Percentiles rank a stretch among this genome's conserved stretches.
Conservation (phyloP, 73 alveolate genomes). For the Effrenium voratum region DNA sequence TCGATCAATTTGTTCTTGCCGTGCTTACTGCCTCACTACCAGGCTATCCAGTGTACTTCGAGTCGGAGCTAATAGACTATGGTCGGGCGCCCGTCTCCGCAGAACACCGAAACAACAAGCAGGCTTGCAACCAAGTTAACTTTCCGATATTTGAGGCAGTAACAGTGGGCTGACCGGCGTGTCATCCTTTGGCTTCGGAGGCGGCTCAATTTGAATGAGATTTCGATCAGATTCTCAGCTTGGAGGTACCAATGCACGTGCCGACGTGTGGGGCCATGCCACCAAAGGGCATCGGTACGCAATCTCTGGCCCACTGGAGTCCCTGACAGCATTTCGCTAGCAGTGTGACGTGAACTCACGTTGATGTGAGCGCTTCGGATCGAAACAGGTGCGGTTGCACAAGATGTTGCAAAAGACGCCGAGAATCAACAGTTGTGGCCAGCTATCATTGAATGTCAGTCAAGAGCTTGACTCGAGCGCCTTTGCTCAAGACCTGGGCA, state of each 20-base stretch:
- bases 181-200: slow-evolving; percentile 93
- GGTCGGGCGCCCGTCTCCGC: slow-evolving; percentile 17
- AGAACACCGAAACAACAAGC: background rate
- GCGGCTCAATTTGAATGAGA: background rate
- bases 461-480: no score
- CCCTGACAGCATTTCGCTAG: slow-evolving; percentile 48
- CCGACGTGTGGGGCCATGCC: slow-evolving; percentile 93
- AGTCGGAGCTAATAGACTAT: slow-evolving; percentile 44
- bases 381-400: no score
- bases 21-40: background rate
- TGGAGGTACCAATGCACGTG: slow-evolving; percentile 84
- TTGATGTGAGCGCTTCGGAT: no score
- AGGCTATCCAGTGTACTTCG: slow-evolving; percentile 86
- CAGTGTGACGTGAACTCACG: background rate
- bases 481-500: no score
- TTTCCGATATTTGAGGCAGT: background rate
- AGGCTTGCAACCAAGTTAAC: no score
- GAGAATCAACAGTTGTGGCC: no score
- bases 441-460: no score
- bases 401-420: no score
- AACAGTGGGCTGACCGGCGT: slow-evolving; percentile 90
- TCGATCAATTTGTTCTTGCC: background rate
- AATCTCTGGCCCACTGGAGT: slow-evolving; percentile 83
- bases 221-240: background rate
- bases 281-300: slow-evolving; percentile 79